Evolutionary conservation across 2,329 filamentous ascomycete species (phyloP).

Genomic region (Acrodontium crateriforme): DNA sequence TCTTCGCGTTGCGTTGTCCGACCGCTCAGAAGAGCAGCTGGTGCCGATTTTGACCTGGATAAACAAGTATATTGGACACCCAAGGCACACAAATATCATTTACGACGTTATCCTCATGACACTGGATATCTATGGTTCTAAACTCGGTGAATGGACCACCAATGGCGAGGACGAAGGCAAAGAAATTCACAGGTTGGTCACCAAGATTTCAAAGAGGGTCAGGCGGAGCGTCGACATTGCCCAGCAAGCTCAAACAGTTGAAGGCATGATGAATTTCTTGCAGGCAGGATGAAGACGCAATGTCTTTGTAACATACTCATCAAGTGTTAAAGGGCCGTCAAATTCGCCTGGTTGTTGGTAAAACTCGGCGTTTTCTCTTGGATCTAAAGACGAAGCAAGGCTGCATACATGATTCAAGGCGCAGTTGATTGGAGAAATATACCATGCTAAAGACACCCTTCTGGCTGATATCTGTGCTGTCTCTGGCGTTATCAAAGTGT

Average conservation of each 20-base stretch:
- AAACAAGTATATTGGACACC: conserved; percentile 65
- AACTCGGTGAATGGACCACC: conserved; percentile 40
- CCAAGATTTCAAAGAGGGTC: conserved; percentile 56
- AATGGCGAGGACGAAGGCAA: conserved; percentile 14
- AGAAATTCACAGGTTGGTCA: conserved; percentile 46
- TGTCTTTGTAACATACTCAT: too few relatives aligned
- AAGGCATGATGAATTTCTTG: conserved; percentile 76
- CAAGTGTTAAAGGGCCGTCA: too few relatives aligned
- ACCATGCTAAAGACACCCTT: too few relatives aligned
- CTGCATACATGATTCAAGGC: too few relatives aligned
- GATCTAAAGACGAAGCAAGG: too few relatives aligned
- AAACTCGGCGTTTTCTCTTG: too few relatives aligned
- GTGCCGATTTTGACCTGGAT: conserved; percentile 77
- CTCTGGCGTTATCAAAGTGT: too few relatives aligned
- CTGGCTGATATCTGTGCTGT: too few relatives aligned
- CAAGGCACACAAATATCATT: conserved; percentile 65
- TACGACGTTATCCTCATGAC: conserved; percentile 72
- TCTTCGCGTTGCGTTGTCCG: conserved; percentile 63
- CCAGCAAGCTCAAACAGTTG: conserved; percentile 66
- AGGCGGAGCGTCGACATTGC: conserved; percentile 67
- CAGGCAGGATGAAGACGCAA: conserved; percentile 40
- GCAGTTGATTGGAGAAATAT: too few relatives aligned
- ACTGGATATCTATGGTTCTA: conserved; percentile 75
- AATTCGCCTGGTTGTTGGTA: too few relatives aligned
- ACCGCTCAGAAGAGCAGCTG: conserved; percentile 67